Percentiles rank a stretch among this genome's conserved stretches.
phyloP scores from a whole-genome alignment of 345 rosid species.

The Gossypium stocksii region DNA sequence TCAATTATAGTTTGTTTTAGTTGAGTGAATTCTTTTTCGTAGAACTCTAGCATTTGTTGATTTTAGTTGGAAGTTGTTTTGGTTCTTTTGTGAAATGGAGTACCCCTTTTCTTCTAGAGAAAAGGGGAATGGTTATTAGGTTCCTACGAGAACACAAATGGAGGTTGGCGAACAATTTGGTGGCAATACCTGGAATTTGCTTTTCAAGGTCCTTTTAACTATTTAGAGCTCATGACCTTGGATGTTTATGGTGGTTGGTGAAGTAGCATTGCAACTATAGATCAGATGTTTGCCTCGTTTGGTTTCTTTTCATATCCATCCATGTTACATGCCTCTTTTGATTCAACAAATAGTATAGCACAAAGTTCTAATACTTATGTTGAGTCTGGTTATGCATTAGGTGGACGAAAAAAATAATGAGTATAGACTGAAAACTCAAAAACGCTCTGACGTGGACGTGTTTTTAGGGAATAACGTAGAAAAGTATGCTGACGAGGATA shows the following conservation, averaged over 20 bases:
- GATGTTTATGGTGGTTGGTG: conserved; percentile 64
- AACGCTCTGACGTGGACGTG: no score
- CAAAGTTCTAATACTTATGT: conserved; percentile 27
- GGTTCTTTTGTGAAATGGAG: conserved; percentile 42
- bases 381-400: conserved; percentile 22
- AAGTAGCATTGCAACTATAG: conserved; percentile 43
- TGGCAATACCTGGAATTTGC: conserved; percentile 26
- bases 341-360: conserved; percentile 28
- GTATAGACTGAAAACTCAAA: no score
- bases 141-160: conserved; percentile 37
- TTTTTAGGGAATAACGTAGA: no score
- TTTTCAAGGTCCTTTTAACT: conserved; percentile 43
- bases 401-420: background rate
- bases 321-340: conserved; percentile 37
- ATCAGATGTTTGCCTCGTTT: conserved; percentile 43
- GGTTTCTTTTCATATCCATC: conserved; percentile 38
- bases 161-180: conserved; percentile 33
- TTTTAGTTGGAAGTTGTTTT: conserved; percentile 10
- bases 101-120: conserved; percentile 45
- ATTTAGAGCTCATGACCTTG: conserved; percentile 54
- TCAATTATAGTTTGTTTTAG: background rate
- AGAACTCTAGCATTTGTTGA: conserved; percentile 21
- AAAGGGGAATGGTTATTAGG: conserved; percentile 45
- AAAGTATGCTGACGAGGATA: fast-evolving
- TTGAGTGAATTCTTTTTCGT: background rate